Percentiles rank a stretch among this genome's conserved stretches.
Evolutionary conservation across 2,329 filamentous ascomycete species (phyloP).

Genomic region (Aspergillus piperis): DNA sequence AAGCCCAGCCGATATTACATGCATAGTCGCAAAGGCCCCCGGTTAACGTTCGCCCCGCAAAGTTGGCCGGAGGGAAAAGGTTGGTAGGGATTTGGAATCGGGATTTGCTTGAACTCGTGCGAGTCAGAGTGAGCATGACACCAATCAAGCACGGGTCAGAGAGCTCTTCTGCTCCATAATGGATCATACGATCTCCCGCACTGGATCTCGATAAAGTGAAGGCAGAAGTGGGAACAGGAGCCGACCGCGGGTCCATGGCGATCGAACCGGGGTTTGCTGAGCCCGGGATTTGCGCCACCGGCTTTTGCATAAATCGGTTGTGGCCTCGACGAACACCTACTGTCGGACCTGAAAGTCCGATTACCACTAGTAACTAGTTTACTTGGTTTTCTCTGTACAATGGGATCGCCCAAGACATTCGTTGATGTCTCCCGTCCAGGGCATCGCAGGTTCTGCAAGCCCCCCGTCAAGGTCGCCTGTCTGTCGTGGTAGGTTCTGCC

Average conservation of each 20-base stretch:
- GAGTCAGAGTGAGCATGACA: not conserved
- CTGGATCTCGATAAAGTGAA: not conserved
- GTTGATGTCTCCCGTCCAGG: constrained; percentile 1
- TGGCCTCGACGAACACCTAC: too few species aligned
- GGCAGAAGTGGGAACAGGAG: not conserved
- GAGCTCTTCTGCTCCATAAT: not conserved
- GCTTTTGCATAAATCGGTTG: not conserved
- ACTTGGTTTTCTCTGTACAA: not conserved
- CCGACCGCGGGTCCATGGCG: not conserved
- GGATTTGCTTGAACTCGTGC: not conserved
- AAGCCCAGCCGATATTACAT: too few species aligned
- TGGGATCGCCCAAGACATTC: not conserved
- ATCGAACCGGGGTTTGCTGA: not conserved
- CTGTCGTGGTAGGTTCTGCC: constrained; percentile 49
- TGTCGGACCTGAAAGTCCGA: too few species aligned
- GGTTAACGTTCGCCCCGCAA: not conserved
- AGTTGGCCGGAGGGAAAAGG: not conserved
- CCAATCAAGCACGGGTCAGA: not conserved
- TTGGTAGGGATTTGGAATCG: not conserved
- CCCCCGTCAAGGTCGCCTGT: constrained; percentile 55
- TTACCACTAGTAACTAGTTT: not conserved
- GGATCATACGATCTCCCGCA: not conserved
- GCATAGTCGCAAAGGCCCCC: too few species aligned
- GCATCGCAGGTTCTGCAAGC: constrained; percentile 23
- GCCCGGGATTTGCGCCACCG: not conserved